phyloP scores from a whole-genome alignment of 495 filamentous ascomycete species.

The Penicillium soppii region DNA sequence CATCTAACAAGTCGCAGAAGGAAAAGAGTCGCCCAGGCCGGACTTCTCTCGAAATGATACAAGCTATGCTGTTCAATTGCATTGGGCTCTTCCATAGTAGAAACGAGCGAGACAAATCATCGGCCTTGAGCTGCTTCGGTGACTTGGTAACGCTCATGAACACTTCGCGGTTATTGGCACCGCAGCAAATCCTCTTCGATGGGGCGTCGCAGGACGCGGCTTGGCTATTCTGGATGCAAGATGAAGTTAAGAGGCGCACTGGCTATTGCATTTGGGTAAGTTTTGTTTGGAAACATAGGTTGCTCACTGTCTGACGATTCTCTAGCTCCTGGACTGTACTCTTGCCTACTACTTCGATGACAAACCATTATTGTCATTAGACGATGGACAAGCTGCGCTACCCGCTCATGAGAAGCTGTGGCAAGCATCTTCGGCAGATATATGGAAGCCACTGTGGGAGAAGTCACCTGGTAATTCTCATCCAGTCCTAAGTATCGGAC shows the following conservation, averaged over 20 bases:
- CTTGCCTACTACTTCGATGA: constrained; percentile 41
- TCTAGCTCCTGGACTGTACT: constrained; percentile 47
- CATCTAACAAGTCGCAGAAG: constrained; percentile 19
- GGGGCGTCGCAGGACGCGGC: constrained; percentile 16
- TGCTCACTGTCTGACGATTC: constrained; percentile 3
- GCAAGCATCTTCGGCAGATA: constrained; percentile 36
- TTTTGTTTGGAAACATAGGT: neutral
- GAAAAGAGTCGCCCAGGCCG: constrained; percentile 18
- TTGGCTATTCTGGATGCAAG: constrained; percentile 30
- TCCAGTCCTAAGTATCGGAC: neutral
- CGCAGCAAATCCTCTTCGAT: neutral
- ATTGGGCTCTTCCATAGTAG: constrained; percentile 42
- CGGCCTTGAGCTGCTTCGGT: constrained; percentile 28
- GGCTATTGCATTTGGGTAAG: constrained; percentile 49
- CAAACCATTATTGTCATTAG: constrained; percentile 36
- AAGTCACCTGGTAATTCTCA: constrained; percentile 21
- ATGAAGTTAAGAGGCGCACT: constrained; percentile 39
- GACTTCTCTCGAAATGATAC: constrained; percentile 35
- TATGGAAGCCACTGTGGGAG: constrained; percentile 38
- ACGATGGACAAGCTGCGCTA: constrained; percentile 42
- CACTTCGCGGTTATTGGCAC: constrained; percentile 23
- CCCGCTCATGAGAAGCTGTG: constrained; percentile 49
- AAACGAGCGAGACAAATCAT: constrained; percentile 26
- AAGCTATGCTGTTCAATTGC: constrained; percentile 39
- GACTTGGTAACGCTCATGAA: constrained; percentile 33